Base-by-base conservation (phyloP, 306 rosid species). In the Medicago arabica region DNA sequence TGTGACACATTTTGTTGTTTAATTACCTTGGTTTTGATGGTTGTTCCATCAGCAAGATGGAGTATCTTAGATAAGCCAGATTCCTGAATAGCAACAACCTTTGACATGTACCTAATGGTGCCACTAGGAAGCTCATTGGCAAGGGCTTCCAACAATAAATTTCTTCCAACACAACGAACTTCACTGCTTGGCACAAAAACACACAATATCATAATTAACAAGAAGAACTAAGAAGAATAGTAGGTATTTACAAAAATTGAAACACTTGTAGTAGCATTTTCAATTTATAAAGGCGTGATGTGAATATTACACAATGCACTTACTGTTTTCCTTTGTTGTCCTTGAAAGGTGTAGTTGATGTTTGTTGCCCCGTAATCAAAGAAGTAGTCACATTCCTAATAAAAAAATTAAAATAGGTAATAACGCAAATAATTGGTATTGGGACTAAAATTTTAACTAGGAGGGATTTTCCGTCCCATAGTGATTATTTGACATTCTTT, bases 71-170 rank as follows among this genome's bases (percentile, higher is more conserved):
- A 71, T 67, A 78, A 80, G 25, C 86, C 87, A 39, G 85, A 84
- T 76, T 91, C 87, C 46, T 93, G 87, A 47, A 93, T 85, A 28
- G 89, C 83, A 79, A 88, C 92, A 18, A 89, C 89, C 76, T 87
- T 91, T 66, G 98, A 91, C 19, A 84, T 75, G 89, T 31, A 89
- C 44, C 91, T 88, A 28, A 91, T 86, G 81, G 90, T 83, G 17
- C 81, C 93, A 57, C 76, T 80, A 9, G 93, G 96, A 72, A 93
- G 91, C 64, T 89, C 96, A 23, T 81, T 83, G 51, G 85, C 86
- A 43, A 93, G 87, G 18, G 82, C 74, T 83, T 91, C 96, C 76
- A 89, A 63, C 74, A 93, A 5, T 36, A 73, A 72, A 1, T 83
- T 69, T 67, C 98, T 86, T 61, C 25, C 81, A 40, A 91, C 84